Base-by-base conservation (phyloP, 2,329 filamentous ascomycete species). In the Fusarium euwallaceae region DNA sequence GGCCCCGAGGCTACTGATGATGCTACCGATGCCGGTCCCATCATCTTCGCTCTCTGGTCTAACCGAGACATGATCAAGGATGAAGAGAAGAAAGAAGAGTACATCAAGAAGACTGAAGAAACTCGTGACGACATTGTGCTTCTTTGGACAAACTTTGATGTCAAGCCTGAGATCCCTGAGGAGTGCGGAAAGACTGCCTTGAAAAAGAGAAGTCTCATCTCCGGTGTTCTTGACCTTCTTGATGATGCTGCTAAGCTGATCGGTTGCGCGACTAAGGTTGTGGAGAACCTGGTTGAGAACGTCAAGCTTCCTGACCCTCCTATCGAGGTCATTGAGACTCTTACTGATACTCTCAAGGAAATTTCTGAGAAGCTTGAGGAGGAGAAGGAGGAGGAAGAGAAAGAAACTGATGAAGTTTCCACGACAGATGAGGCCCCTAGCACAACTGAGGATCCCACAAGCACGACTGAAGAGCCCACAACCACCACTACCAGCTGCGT, bases 291-390 rank as follows among this genome's bases (percentile, higher is more conserved):
- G 22, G 56, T 41, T 27, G 56, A 60, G 34, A 60, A 60, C 22
- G 17, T 60, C 36, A 60, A 60, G 56, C 17, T 60, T 1, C 69
- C 69, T n/a, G 69, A 65, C 4, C 66, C 66, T 16, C 66, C 61
- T 16, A 63, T 71, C 4, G 41, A 62, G 10, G 36, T 66, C 16
- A 60, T 69, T 14, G 37, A 51, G 7, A 69, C 51, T 55, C 51
- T 71, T 7, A 71, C 69, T 3, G 69, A 69, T n/a, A 69, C 66
- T 16, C 69, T 71, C 5, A 69, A 69, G 11, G 69, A 71, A n/a
- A 66, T 71, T 11, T 61, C 61, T 10, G 56, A 61, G 9, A 58
- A 63, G 61, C 61, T 60, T 10, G 62, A 64, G n/a, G 48, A 69
- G 29, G 66, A 71, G 17, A 60, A 69, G 29, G 51, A 65, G n/a